These are phyloP conservation scores for Alternaria angustiovoidea DNA, from an alignment of 2,329 filamentous ascomycete genomes.

Conservation along the genomic window DNA sequence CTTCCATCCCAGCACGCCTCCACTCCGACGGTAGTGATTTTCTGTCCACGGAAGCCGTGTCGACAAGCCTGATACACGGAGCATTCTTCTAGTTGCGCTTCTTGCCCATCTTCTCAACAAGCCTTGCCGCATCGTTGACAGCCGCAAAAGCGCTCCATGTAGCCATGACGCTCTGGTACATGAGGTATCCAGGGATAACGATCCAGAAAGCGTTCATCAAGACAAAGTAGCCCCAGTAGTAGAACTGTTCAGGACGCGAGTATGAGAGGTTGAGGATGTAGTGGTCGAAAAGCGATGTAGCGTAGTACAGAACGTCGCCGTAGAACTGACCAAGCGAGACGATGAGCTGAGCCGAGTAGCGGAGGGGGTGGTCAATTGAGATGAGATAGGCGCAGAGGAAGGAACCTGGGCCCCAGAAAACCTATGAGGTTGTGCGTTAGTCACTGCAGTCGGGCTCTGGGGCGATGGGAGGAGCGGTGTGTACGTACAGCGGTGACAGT, in stretches of 20 bases:
- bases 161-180: constrained; percentile 46
- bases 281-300: constrained; percentile 69
- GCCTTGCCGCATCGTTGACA: constrained; percentile 46
- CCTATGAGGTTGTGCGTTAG: constrained; percentile 48
- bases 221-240: constrained; percentile 73
- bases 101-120: constrained; percentile 38
- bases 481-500: constrained; percentile 75
- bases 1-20: neutral
- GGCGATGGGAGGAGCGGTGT: neutral
- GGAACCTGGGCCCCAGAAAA: constrained; percentile 69
- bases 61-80: neutral
- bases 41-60: neutral
- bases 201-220: constrained; percentile 74
- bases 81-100: constrained; percentile 40
- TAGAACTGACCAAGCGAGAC: constrained; percentile 71
- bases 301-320: constrained; percentile 70
- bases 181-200: constrained; percentile 60
- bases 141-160: constrained; percentile 46
- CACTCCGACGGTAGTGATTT: neutral
- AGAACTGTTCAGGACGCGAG: constrained; percentile 68
- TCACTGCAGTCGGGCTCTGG: neutral
- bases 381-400: constrained; percentile 65
- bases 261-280: constrained; percentile 63
- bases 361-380: constrained; percentile 62
- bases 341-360: constrained; percentile 67